phyloP scores from a whole-genome alignment of 176 grass and related monocot genomes.

The Carex parvula region DNA sequence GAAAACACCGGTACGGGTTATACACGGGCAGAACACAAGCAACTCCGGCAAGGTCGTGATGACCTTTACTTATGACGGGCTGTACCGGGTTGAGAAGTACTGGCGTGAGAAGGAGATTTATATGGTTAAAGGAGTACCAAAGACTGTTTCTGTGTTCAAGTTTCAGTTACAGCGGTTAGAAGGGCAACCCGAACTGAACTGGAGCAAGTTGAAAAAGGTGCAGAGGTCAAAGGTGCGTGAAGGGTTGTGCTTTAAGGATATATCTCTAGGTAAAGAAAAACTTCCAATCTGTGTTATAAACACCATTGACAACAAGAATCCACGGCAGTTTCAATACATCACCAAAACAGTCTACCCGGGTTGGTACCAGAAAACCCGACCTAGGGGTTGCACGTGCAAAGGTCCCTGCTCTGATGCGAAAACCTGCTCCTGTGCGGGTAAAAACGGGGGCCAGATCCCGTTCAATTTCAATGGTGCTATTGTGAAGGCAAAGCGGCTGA shows the following conservation, averaged over 20 bases:
- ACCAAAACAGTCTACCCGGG: slow-evolving; percentile 44
- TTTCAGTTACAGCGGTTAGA: slow-evolving; percentile 52
- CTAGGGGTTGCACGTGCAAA: slow-evolving; percentile 51
- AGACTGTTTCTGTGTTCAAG: slow-evolving; percentile 54
- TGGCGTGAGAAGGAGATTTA: neutral
- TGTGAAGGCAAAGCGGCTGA: slow-evolving; percentile 38
- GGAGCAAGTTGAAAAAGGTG: neutral
- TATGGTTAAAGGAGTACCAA: slow-evolving; percentile 35
- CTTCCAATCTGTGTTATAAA: slow-evolving; percentile 56
- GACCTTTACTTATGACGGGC: slow-evolving; percentile 76
- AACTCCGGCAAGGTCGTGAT: slow-evolving; percentile 29
- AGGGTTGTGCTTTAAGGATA: slow-evolving; percentile 31
- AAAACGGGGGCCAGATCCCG: slow-evolving; percentile 49
- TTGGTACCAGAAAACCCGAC: slow-evolving; percentile 23
- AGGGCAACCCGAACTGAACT: slow-evolving; percentile 36
- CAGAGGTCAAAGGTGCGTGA: slow-evolving; percentile 2
- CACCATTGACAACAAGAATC: slow-evolving; percentile 37
- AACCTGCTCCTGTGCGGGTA: slow-evolving; percentile 51
- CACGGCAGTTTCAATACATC: slow-evolving; percentile 33
- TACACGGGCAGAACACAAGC: slow-evolving; percentile 39
- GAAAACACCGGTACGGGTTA: slow-evolving; percentile 56
- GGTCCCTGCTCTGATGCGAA: slow-evolving; percentile 37
- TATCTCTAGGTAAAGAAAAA: slow-evolving; percentile 56
- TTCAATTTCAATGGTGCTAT: slow-evolving; percentile 39
- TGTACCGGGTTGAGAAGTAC: slow-evolving; percentile 50